A percentile compares a stretch with the other conserved stretches of the same genome.
Evolutionary conservation across 495 filamentous ascomycete species (phyloP).

Genomic region (Hypoxylon fuscum): DNA sequence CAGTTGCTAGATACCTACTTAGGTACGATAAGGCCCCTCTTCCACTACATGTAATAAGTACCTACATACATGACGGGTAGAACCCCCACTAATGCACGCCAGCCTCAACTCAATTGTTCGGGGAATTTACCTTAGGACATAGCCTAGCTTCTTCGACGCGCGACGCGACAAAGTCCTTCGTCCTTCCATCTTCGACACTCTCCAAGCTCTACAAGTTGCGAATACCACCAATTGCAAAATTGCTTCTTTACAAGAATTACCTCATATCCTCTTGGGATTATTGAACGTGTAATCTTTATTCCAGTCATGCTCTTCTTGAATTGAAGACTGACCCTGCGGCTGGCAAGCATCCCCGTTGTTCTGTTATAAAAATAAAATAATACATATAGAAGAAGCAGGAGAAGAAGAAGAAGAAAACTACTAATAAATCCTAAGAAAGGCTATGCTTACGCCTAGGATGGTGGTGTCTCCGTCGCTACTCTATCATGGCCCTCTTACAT

Average conservation of each 20-base stretch:
- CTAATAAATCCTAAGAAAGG: slow-evolving; percentile 6
- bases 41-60: too few relatives aligned
- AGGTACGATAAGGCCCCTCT: too few relatives aligned
- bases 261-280: neutral
- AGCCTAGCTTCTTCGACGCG: neutral
- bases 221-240: neutral
- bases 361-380: too few relatives aligned
- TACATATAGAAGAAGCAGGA: too few relatives aligned
- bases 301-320: too few relatives aligned
- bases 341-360: too few relatives aligned
- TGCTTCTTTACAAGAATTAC: neutral
- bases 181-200: neutral
- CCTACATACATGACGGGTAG: too few relatives aligned
- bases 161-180: too few relatives aligned
- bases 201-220: neutral
- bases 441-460: slow-evolving; percentile 12
- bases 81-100: neutral
- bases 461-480: slow-evolving; percentile 2
- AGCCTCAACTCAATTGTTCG: neutral
- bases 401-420: too few relatives aligned
- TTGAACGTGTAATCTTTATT: slow-evolving; percentile 29
- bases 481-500: slow-evolving; percentile 30
- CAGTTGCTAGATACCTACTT: too few relatives aligned
- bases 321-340: too few relatives aligned
- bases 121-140: too few relatives aligned